Evolutionary conservation across 2,329 filamentous ascomycete genomes (phyloP).

Genomic region (Pseudomassariella vexata): DNA sequence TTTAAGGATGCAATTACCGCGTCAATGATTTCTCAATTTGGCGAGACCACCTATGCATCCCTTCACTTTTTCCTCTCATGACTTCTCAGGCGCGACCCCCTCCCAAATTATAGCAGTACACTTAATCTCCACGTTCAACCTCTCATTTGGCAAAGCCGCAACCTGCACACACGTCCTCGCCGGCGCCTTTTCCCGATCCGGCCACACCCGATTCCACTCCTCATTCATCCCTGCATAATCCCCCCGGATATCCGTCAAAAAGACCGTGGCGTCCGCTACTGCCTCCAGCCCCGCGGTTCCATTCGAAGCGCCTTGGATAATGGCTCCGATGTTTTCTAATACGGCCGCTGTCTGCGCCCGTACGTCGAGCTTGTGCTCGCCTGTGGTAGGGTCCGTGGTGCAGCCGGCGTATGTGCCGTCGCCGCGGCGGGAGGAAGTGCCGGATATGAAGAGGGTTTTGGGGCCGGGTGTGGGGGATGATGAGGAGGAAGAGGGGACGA

Average conservation of each 20-base stretch:
- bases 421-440: conserved; percentile 25
- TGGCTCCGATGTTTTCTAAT: conserved; percentile 24
- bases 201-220: conserved; percentile 28
- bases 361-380: conserved; percentile 21
- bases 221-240: conserved; percentile 28
- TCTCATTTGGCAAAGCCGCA: conserved; percentile 24
- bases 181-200: conserved; percentile 23
- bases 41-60: not conserved
- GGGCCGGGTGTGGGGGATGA: conserved; percentile 26
- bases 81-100: no score
- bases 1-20: no score
- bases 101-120: conserved; percentile 18
- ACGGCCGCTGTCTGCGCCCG: conserved; percentile 25
- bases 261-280: conserved; percentile 27
- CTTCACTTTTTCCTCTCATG: not conserved
- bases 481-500: conserved; percentile 14
- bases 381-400: conserved; percentile 13
- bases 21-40: not conserved
- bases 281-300: conserved; percentile 21
- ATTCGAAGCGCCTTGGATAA: conserved; percentile 23
- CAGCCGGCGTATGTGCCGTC: conserved; percentile 27
- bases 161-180: conserved; percentile 27
- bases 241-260: conserved; percentile 21
- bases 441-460: conserved; percentile 24
- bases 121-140: conserved; percentile 27